Percentiles rank a stretch among this genome's conserved stretches.
phyloP scores from a whole-genome alignment of 345 rosid species.

The Populus davidiana region DNA sequence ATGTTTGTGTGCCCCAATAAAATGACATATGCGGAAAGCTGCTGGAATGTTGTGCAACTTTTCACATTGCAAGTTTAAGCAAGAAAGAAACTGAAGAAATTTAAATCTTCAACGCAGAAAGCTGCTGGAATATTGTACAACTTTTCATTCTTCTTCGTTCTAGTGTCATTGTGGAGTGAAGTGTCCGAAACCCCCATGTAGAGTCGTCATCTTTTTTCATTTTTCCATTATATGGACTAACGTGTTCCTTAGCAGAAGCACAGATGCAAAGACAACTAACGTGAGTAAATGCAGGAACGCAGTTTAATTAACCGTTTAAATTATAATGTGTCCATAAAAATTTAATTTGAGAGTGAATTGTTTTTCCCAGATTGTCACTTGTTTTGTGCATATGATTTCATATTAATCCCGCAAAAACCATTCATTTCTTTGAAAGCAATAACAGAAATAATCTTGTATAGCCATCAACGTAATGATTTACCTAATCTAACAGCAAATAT shows the following conservation, averaged over 20 bases:
- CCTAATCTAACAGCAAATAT: too few relatives aligned
- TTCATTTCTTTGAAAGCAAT: background rate
- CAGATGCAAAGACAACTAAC: background rate
- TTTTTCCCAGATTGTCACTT: background rate
- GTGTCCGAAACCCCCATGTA: background rate
- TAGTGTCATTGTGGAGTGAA: background rate
- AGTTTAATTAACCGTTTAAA: background rate
- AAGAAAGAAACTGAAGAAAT: background rate
- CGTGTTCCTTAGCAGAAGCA: conserved; percentile 3
- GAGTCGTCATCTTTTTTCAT: background rate
- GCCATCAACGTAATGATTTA: too few relatives aligned
- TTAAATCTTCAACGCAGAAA: background rate
- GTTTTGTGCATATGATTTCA: background rate
- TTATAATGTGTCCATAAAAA: background rate
- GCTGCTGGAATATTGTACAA: background rate
- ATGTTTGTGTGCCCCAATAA: background rate
- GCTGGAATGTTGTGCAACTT: too few relatives aligned
- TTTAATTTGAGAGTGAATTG: conserved; percentile 2
- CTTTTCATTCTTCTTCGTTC: background rate
- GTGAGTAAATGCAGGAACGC: conserved; percentile 2
- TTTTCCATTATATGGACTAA: background rate
- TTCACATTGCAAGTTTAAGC: background rate
- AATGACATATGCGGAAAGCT: background rate
- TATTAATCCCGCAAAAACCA: background rate
- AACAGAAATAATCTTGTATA: too few relatives aligned